These are phyloP conservation scores for Xylaria acuta DNA, from an alignment of 495 filamentous ascomycete genomes.

Conservation along the genomic window DNA sequence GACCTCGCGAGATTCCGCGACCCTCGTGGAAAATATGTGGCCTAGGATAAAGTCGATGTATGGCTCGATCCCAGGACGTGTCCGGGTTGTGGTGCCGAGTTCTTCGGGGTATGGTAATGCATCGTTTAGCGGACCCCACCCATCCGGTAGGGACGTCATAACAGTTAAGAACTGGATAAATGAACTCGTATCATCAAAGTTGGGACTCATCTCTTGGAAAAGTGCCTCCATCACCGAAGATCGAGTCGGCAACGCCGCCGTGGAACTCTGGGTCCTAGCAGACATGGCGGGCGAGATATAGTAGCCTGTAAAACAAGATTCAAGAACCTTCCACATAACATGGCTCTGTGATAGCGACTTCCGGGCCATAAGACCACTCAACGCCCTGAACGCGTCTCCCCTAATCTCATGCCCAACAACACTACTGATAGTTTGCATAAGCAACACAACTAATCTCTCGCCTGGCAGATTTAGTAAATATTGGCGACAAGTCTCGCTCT, in stretches of 20 bases:
- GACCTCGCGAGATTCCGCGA: slow-evolving; percentile 64
- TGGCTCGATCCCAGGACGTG: slow-evolving; percentile 80
- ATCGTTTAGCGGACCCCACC: slow-evolving; percentile 67
- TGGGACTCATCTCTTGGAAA: slow-evolving; percentile 65
- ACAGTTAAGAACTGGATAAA: slow-evolving; percentile 76
- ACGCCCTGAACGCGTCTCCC: slow-evolving; percentile 73
- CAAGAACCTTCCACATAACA: slow-evolving; percentile 72
- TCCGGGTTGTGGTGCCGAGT: slow-evolving; percentile 78
- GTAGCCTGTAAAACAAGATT: slow-evolving; percentile 71
- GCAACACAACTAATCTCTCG: slow-evolving; percentile 66
- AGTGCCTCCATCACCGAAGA: slow-evolving; percentile 59
- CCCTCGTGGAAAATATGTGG: slow-evolving; percentile 67
- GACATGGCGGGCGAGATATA: slow-evolving; percentile 44
- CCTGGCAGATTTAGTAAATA: slow-evolving; percentile 71
- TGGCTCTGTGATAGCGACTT: slow-evolving; percentile 66
- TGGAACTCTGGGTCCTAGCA: slow-evolving; percentile 28
- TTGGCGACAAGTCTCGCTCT: slow-evolving; percentile 69
- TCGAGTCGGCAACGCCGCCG: slow-evolving; percentile 34
- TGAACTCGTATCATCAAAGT: slow-evolving; percentile 81
- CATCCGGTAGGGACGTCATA: slow-evolving; percentile 67
- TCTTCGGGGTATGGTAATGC: slow-evolving; percentile 85
- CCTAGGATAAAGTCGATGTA: slow-evolving; percentile 91
- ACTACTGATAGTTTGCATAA: slow-evolving; percentile 73
- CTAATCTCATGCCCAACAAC: slow-evolving; percentile 74
- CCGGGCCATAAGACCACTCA: slow-evolving; percentile 70